Evolutionary conservation across 2,329 filamentous ascomycete genomes (phyloP).

Genomic region (Neocucurbitaria cava): DNA sequence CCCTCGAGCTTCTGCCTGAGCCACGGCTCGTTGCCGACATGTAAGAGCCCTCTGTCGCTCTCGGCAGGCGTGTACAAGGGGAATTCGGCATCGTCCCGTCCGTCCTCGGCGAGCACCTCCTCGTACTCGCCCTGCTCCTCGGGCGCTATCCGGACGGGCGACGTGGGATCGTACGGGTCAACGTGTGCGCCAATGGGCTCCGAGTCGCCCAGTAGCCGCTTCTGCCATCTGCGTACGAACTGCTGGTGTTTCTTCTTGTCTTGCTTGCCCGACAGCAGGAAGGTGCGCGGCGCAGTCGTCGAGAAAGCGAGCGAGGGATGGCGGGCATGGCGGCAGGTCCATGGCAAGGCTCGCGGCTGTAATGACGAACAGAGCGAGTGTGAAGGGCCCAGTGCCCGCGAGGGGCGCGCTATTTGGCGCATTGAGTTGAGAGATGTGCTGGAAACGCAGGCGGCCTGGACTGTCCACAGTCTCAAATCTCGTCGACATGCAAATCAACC

Average conservation of each 20-base stretch:
- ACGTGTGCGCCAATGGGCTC: constrained; percentile 47
- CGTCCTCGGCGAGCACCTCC: constrained; percentile 39
- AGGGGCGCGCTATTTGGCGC: constrained; percentile 47
- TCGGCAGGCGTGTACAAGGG: constrained; percentile 19
- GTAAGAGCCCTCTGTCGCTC: constrained; percentile 52
- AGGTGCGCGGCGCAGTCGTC: constrained; percentile 30
- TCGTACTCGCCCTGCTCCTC: constrained; percentile 46
- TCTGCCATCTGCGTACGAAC: constrained; percentile 46
- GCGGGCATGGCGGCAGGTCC: constrained; percentile 26
- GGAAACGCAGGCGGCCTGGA: constrained; percentile 19
- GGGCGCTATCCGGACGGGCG: constrained; percentile 44
- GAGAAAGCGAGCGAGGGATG: constrained; percentile 38
- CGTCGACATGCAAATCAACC: constrained; percentile 9
- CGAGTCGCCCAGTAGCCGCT: constrained; percentile 44
- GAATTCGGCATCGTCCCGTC: background rate
- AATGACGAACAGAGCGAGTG: constrained; percentile 18
- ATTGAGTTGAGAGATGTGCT: constrained; percentile 40
- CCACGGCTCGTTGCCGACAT: constrained; percentile 60
- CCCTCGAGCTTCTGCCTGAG: constrained; percentile 40
- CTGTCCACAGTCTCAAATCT: constrained; percentile 23
- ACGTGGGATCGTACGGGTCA: constrained; percentile 47
- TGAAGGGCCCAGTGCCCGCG: constrained; percentile 42
- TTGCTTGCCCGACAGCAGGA: constrained; percentile 37
- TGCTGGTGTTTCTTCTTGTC: constrained; percentile 48
- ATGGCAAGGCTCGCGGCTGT: constrained; percentile 20